Evolutionary conservation across 2,329 filamentous ascomycete species (phyloP).

Genomic region (Aureobasidium namibiae): DNA sequence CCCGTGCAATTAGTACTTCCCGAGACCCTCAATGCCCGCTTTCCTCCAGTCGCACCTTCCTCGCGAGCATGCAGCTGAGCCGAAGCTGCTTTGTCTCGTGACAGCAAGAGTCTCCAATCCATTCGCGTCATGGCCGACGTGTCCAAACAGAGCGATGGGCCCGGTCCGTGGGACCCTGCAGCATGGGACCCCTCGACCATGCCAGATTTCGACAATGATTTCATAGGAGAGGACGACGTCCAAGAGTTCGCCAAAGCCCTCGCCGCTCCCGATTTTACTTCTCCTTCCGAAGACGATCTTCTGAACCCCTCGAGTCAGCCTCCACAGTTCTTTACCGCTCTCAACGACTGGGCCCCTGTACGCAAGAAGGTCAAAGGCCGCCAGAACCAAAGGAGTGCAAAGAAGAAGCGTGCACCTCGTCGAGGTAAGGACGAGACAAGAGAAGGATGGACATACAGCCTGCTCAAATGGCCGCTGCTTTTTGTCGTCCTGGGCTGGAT

Average conservation of each 20-base stretch:
- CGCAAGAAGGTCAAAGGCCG: slow-evolving; percentile 56
- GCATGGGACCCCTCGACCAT: slow-evolving; percentile 61
- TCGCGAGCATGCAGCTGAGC: neutral
- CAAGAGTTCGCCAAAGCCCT: slow-evolving; percentile 73
- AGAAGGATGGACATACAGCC: slow-evolving; percentile 80
- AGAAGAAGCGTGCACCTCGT: slow-evolving; percentile 33
- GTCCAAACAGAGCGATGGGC: slow-evolving; percentile 40
- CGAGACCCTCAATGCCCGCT: no score
- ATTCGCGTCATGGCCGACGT: slow-evolving; percentile 33
- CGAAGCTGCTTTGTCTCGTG: slow-evolving; percentile 1
- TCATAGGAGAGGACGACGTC: slow-evolving; percentile 64
- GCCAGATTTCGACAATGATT: slow-evolving; percentile 74
- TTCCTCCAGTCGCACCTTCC: neutral
- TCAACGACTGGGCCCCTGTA: slow-evolving; percentile 93
- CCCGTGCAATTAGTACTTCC: no score
- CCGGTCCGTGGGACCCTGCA: slow-evolving; percentile 53
- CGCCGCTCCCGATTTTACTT: slow-evolving; percentile 62
- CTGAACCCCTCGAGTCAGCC: slow-evolving; percentile 35
- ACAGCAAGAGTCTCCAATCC: neutral
- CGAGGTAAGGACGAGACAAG: slow-evolving; percentile 76
- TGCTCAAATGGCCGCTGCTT: slow-evolving; percentile 89
- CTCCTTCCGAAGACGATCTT: slow-evolving; percentile 54
- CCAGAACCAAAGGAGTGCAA: slow-evolving; percentile 28
- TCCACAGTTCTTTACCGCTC: slow-evolving; percentile 65
- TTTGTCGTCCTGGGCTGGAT: slow-evolving; percentile 76